phyloP scores from a whole-genome alignment of 768 basidiomycete species.

The Suillus lakei region DNA sequence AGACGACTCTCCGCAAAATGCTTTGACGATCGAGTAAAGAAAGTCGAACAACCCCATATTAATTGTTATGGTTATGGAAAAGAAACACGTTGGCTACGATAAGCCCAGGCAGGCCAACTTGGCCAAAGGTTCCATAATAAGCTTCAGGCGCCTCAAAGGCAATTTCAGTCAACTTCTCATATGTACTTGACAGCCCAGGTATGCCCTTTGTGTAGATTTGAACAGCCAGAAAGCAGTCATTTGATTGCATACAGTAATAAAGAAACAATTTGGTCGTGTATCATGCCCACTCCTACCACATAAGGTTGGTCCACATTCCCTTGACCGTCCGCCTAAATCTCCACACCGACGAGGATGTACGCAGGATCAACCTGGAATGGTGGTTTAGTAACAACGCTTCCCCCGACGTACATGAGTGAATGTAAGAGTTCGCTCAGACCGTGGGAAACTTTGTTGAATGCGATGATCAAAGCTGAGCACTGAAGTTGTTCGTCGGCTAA shows the following conservation, averaged over 20 bases:
- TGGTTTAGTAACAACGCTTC: constrained; percentile 81
- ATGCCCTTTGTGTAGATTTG: neutral
- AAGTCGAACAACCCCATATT: constrained; percentile 31
- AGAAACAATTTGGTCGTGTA: neutral
- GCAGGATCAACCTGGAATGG: constrained; percentile 76
- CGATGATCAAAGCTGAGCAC: constrained; percentile 81
- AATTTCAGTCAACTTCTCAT: neutral
- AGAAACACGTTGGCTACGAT: neutral
- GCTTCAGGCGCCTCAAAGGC: neutral
- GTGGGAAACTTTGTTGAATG: constrained; percentile 73
- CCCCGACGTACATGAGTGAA: constrained; percentile 92
- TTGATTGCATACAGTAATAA: neutral
- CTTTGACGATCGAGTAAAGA: constrained; percentile 25
- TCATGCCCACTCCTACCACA: neutral
- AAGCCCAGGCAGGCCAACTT: neutral
- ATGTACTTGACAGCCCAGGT: neutral
- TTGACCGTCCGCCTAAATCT: constrained; percentile 55
- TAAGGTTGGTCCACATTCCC: constrained; percentile 28
- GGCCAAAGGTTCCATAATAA: neutral
- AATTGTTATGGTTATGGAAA: constrained; percentile 15
- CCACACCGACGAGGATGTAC: constrained; percentile 85
- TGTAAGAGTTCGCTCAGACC: constrained; percentile 79
- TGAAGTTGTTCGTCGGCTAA: constrained; percentile 83
- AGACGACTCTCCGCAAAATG: constrained; percentile 29
- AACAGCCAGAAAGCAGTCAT: neutral